Evolutionary conservation across 2,329 filamentous ascomycete species (phyloP).

Genomic region (Aspergillus melleus): DNA sequence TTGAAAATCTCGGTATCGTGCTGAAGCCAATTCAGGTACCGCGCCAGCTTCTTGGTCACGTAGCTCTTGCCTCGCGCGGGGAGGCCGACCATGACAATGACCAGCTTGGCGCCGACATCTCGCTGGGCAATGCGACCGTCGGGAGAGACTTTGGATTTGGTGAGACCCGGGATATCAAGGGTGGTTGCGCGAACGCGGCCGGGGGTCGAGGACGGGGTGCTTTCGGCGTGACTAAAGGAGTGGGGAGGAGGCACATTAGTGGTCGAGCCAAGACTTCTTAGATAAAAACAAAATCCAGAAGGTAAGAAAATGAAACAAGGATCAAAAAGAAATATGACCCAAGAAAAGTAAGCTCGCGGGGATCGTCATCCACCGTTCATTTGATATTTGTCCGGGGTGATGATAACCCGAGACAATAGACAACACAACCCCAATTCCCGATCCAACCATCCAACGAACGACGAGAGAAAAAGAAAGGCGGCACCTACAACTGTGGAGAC

Average conservation of each 20-base stretch:
- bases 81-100: slow-evolving; percentile 97
- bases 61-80: slow-evolving; percentile 97
- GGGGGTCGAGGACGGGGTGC: slow-evolving; percentile 59
- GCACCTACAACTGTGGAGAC: slow-evolving; percentile 61
- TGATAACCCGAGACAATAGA: not conserved
- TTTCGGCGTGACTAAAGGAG: slow-evolving; percentile 14
- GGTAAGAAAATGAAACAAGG: not conserved
- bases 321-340: not conserved
- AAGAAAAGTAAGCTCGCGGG: too few relatives aligned
- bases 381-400: not conserved
- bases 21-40: slow-evolving; percentile 96
- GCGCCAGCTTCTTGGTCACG: slow-evolving; percentile 95
- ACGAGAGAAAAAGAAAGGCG: slow-evolving; percentile 12
- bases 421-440: not conserved
- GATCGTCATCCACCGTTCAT: not conserved
- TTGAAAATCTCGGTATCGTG: slow-evolving; percentile 97
- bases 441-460: slow-evolving; percentile 15
- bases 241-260: not conserved
- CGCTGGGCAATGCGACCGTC: slow-evolving; percentile 91
- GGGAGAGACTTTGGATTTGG: slow-evolving; percentile 89
- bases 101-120: slow-evolving; percentile 93
- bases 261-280: not conserved
- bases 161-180: slow-evolving; percentile 94
- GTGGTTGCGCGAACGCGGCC: slow-evolving; percentile 84
- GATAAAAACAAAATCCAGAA: slow-evolving; percentile 2